A percentile compares a stretch with the other conserved stretches of the same genome.
These are phyloP conservation scores for Backusella psychrophila DNA, from an alignment of 192 early-diverging fungal genomes.

Conservation along the genomic window DNA sequence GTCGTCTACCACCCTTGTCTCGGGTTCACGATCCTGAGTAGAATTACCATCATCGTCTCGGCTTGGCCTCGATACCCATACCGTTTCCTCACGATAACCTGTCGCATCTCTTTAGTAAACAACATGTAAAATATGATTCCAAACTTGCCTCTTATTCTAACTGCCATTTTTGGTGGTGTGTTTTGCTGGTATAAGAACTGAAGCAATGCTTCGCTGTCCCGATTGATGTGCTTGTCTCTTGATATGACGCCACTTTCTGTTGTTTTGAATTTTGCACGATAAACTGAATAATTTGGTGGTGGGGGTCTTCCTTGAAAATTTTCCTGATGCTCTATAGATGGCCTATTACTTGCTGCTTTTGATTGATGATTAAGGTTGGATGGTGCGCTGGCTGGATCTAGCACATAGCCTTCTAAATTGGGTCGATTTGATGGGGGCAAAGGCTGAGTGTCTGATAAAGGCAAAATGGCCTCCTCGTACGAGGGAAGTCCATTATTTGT, in stretches of 20 bases:
- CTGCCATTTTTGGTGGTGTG: constrained; percentile 22
- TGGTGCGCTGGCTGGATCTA: constrained; percentile 1
- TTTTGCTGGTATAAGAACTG: constrained; percentile 36
- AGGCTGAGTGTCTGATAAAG: background rate
- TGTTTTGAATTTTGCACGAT: constrained; percentile 24
- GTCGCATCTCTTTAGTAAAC: background rate
- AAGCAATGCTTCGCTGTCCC: constrained; percentile 31
- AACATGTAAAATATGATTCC: background rate
- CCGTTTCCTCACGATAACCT: constrained; percentile 38
- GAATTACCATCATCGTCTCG: constrained; percentile 25
- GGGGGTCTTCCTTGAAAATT: constrained; percentile 14
- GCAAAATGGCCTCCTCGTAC: constrained; percentile 10
- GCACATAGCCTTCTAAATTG: constrained; percentile 4
- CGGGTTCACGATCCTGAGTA: constrained; percentile 24
- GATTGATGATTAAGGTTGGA: background rate
- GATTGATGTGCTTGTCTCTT: constrained; percentile 32
- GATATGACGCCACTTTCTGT: constrained; percentile 26
- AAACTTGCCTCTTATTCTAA: constrained; percentile 13
- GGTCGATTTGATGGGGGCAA: background rate
- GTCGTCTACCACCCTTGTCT: constrained; percentile 29
- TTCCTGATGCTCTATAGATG: background rate
- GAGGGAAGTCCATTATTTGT: background rate
- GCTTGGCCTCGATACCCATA: constrained; percentile 1
- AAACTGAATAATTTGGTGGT: constrained; percentile 30
- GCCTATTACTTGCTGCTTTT: too few relatives aligned